Percentiles rank a stretch among this genome's conserved stretches.
phyloP scores from a whole-genome alignment of 106 monocot genomes.

The Apostasia ramifera region DNA sequence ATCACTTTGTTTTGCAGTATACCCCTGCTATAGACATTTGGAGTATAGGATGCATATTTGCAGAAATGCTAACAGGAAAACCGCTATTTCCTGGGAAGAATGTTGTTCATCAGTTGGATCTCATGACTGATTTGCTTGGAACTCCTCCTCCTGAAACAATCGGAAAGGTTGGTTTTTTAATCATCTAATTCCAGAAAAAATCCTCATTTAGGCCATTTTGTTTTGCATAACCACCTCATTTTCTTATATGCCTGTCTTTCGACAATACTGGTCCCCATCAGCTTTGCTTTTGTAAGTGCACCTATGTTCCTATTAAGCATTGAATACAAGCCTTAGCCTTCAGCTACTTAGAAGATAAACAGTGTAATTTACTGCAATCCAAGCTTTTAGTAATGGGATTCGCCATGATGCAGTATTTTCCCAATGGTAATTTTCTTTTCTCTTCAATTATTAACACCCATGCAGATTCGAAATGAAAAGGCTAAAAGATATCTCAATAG shows the following conservation, averaged over 20 bases:
- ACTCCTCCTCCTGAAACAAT: conserved; percentile 68
- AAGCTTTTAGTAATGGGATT: too few relatives aligned
- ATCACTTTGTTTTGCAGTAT: conserved; percentile 36
- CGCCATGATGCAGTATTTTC: neutral
- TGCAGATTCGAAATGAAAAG: conserved; percentile 73
- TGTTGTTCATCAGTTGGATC: conserved; percentile 79
- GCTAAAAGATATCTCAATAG: conserved; percentile 58
- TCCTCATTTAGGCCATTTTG: neutral
- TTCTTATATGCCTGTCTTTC: too few relatives aligned
- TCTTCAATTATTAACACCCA: neutral
- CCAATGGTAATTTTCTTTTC: neutral
- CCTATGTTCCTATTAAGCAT: too few relatives aligned
- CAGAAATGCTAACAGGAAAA: conserved; percentile 72
- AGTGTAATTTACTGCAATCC: too few relatives aligned
- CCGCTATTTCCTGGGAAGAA: conserved; percentile 87
- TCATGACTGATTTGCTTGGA: conserved; percentile 85
- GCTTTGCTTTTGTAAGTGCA: too few relatives aligned
- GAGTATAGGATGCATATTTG: conserved; percentile 88
- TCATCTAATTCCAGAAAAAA: neutral
- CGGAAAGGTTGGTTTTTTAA: conserved; percentile 38
- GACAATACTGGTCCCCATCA: too few relatives aligned
- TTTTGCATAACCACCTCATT: neutral
- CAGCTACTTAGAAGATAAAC: neutral
- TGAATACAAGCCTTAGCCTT: too few relatives aligned
- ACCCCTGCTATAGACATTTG: conserved; percentile 83